Evolutionary conservation across 768 basidiomycete species (phyloP).

Genomic region (Boletus barrowsii): DNA sequence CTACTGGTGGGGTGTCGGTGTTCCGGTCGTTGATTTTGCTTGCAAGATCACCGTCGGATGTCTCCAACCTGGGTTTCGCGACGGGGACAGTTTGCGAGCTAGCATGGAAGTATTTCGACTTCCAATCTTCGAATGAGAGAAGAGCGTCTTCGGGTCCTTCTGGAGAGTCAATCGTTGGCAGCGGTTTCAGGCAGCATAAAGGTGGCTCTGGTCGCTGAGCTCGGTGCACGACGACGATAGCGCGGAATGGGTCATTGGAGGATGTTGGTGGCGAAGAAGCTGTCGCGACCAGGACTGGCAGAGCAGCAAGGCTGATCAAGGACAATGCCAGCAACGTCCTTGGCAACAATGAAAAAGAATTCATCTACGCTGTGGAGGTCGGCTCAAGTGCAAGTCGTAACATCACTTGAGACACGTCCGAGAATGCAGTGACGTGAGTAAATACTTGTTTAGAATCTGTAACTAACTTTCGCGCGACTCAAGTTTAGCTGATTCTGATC

Average conservation of each 20-base stretch:
- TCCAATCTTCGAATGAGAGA: conserved; percentile 88
- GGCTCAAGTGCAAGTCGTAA: not conserved
- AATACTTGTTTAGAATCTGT: too few species aligned
- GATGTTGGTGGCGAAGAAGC: conserved; percentile 35
- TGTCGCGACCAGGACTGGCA: conserved; percentile 29
- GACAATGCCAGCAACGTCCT: conserved; percentile 28
- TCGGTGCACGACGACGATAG: conserved; percentile 48
- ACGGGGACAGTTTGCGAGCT: conserved; percentile 29
- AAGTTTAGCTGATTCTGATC: too few species aligned
- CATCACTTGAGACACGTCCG: too few species aligned
- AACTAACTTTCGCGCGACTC: too few species aligned
- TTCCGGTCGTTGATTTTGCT: not conserved
- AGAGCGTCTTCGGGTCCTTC: conserved; percentile 58
- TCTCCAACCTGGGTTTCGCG: conserved; percentile 2
- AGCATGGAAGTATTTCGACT: conserved; percentile 57
- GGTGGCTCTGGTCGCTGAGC: conserved; percentile 48
- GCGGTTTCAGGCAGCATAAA: conserved; percentile 66
- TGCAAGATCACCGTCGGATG: not conserved
- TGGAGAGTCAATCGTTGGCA: conserved; percentile 32
- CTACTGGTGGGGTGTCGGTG: conserved; percentile 3
- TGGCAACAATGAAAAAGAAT: conserved; percentile 4
- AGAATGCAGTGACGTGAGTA: too few species aligned
- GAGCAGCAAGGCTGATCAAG: conserved; percentile 33
- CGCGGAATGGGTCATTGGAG: conserved; percentile 59
- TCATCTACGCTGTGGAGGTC: conserved; percentile 7